phyloP scores from a whole-genome alignment of 1,284 basidiomycete species.

The Ceratobasidium sp. region DNA sequence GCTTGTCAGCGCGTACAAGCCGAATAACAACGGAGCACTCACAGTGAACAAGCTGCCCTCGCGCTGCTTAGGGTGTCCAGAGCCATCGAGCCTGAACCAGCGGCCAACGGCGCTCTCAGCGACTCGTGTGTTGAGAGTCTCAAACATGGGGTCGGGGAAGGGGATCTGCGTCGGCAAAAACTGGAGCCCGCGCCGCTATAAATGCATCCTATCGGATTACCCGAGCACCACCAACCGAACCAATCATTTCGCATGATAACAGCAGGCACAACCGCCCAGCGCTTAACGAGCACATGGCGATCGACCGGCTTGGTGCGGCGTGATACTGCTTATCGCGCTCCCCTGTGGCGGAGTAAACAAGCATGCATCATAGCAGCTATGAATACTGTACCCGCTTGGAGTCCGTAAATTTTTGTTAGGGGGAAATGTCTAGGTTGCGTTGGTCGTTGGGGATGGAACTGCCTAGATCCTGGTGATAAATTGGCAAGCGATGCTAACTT shows the following conservation, averaged over 20 bases:
- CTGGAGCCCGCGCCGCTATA: slow-evolving; percentile 16
- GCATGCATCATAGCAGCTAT: too few species aligned
- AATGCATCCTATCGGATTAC: slow-evolving; percentile 40
- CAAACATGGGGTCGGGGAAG: slow-evolving; percentile 39
- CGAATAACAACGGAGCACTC: slow-evolving; percentile 51
- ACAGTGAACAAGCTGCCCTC: slow-evolving; percentile 81
- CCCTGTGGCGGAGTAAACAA: too few species aligned
- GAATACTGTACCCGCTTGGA: too few species aligned
- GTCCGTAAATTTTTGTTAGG: too few species aligned
- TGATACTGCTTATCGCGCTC: not conserved
- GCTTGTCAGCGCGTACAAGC: not conserved
- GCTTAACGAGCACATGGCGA: slow-evolving; percentile 1
- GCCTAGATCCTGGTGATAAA: too few species aligned
- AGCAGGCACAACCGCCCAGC: slow-evolving; percentile 13
- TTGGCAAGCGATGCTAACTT: too few species aligned
- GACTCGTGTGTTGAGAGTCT: slow-evolving; percentile 60
- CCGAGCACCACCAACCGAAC: slow-evolving; percentile 39
- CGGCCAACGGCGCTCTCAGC: slow-evolving; percentile 79
- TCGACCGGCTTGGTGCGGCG: not conserved
- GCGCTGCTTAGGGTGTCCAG: slow-evolving; percentile 80
- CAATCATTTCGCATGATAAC: slow-evolving; percentile 44
- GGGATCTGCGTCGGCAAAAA: slow-evolving; percentile 31
- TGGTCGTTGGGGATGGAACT: too few species aligned
- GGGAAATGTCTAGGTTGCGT: too few species aligned
- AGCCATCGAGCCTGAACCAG: slow-evolving; percentile 89